Evolutionary conservation across 495 filamentous ascomycete genomes (phyloP).

Genomic region (Terfezia claveryi): DNA sequence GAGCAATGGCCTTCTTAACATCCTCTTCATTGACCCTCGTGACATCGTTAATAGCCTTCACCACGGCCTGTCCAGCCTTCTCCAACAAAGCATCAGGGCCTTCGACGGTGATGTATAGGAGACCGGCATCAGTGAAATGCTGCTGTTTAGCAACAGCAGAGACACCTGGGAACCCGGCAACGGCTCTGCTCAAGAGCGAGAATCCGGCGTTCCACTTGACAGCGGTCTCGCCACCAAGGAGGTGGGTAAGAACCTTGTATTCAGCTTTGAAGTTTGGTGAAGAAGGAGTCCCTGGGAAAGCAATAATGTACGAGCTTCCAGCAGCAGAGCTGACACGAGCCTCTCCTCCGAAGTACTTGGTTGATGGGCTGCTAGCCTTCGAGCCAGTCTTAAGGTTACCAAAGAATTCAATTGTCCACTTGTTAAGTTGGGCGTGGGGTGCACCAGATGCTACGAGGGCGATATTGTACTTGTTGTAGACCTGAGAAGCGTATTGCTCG

Average conservation of each 20-base stretch:
- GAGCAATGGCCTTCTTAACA: conserved; percentile 70
- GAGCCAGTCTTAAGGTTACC: conserved; percentile 25
- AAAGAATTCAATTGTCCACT: conserved; percentile 92
- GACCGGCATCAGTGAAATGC: conserved; percentile 84
- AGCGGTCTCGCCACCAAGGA: conserved; percentile 70
- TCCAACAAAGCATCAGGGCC: conserved; percentile 46
- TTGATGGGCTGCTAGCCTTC: conserved; percentile 25
- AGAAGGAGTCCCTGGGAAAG: conserved; percentile 65
- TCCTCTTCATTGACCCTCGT: conserved; percentile 58
- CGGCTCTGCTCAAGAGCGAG: conserved; percentile 62
- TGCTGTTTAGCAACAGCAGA: conserved; percentile 45
- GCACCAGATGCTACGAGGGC: conserved; percentile 78
- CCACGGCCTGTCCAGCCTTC: conserved; percentile 36
- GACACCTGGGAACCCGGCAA: conserved; percentile 40
- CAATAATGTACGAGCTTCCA: conserved; percentile 62
- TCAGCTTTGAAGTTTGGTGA: conserved; percentile 59
- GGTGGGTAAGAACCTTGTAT: conserved; percentile 63
- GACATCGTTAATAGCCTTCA: conserved; percentile 60
- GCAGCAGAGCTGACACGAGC: conserved; percentile 58
- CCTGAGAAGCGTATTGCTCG: conserved; percentile 44
- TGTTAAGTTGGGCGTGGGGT: conserved; percentile 48
- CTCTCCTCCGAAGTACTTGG: conserved; percentile 82
- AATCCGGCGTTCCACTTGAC: conserved; percentile 96
- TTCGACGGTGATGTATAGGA: conserved; percentile 57
- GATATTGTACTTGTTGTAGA: conserved; percentile 74